Conservation (phyloP, 192 early-diverging fungal species). For the Podila clonocystis region DNA sequence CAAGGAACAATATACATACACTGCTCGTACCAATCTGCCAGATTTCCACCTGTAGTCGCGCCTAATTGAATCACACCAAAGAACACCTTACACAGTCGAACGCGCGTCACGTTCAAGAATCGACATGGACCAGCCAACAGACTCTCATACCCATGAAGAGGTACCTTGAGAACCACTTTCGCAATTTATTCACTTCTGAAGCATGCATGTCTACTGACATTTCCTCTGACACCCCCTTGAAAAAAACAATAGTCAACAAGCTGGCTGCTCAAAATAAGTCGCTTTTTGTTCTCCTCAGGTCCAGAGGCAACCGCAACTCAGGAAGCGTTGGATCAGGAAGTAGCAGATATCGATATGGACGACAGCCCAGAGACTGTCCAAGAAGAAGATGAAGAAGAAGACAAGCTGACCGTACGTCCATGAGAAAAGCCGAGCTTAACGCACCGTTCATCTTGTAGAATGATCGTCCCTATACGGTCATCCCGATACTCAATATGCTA, state of each 20-base stretch:
- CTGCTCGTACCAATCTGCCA: no score
- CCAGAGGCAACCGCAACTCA: not conserved
- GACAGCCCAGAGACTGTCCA: not conserved
- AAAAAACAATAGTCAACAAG: not conserved
- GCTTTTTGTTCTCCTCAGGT: constrained; percentile 2
- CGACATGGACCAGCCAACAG: constrained; percentile 5
- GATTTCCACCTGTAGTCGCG: no score
- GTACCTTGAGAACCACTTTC: not conserved
- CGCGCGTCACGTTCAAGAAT: constrained; percentile 2
- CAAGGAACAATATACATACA: no score
- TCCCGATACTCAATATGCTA: no score
- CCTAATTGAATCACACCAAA: no score
- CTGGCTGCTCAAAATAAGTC: constrained; percentile 3
- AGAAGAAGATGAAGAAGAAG: not conserved
- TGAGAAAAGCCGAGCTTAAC: no score
- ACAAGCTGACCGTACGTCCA: no score
- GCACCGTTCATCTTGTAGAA: no score
- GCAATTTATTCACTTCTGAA: no score
- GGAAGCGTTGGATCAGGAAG: not conserved
- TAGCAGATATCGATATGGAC: not conserved
- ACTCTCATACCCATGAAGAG: not conserved
- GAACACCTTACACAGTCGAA: not conserved
- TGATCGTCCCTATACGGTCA: no score
- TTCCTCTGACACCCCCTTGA: no score
- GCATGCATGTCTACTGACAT: no score